Evolutionary conservation across 2,329 filamentous ascomycete genomes (phyloP), one percentile per base, ranked within the genome.

Genomic region (Cercospora sp.): DNA sequence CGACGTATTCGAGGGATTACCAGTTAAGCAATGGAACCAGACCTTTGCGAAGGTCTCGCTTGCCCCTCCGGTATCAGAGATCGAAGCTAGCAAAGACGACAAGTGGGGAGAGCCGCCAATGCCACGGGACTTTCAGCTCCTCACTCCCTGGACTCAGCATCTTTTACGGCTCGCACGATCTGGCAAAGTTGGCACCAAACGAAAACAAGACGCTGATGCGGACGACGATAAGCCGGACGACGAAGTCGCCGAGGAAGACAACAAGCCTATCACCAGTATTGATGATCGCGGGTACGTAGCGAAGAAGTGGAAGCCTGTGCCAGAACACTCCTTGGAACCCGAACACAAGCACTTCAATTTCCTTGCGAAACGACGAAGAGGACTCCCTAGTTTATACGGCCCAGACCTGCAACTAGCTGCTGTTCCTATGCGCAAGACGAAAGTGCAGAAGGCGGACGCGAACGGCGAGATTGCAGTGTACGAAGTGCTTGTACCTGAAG

Each of bases 1-100:
- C 77, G 89, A 91, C 82, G 83, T 89, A 60, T 85, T 87, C 60
- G 83, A 87, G 85, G 92, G 93, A 68, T 86, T 97, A 10, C 94
- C 94, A 16, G 91, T 97, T 67, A 90, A 93, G 76, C 93, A 96
- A 86, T 98, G 93, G 91, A 89, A 91, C 65, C 89, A 91, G 33
- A 66, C 71, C 28, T 64, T 68, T n/a, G 66, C 74, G 12, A 75
- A 74, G 26, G 69, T 77, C 12, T 77, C 76, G 20, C 70, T 77
- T 8, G 76, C 75, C 23, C 74, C 76, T 28, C 76, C 75, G 36
- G 71, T 72, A 10, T 68, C 73, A 18, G 75, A 77, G 57, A 67
- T 69, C 65, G 39, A 65, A 67, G 57, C 64, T 57, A 42, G 64
- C 16, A 71, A 73, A 33, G 83, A 87, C 70, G 90, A 94, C 73